Conservation (phyloP, 108 stramenopile species). For the Nitzschia inconspicua region DNA sequence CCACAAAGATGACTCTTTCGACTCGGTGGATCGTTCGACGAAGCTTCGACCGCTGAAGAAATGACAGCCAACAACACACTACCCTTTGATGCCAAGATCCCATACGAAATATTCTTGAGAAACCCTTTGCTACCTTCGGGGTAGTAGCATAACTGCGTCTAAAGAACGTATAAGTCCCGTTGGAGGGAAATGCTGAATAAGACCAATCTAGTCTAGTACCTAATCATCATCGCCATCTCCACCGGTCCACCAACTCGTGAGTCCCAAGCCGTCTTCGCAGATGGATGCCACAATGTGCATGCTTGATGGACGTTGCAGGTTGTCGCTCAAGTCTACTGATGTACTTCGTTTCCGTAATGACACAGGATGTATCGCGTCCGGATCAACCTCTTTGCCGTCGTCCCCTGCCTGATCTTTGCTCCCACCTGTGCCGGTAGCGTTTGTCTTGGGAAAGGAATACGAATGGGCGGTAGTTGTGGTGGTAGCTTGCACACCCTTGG, state of each 20-base stretch:
- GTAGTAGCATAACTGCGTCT: no score
- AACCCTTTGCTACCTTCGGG: no score
- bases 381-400: background rate
- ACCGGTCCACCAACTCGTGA: slow-evolving; percentile 75
- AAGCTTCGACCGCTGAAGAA: no score
- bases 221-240: slow-evolving; percentile 51
- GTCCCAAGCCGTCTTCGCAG: slow-evolving; percentile 83
- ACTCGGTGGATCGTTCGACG: no score
- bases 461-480: slow-evolving; percentile 58
- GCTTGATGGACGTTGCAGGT: slow-evolving; percentile 47
- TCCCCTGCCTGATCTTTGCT: background rate
- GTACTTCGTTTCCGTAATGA: slow-evolving; percentile 66
- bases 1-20: no score
- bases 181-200: no score
- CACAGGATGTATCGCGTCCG: slow-evolving; percentile 8
- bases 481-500: slow-evolving; percentile 81
- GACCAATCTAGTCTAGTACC: no score
- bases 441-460: slow-evolving; percentile 5
- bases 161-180: no score
- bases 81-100: no score
- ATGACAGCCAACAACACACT: no score
- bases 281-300: slow-evolving; percentile 86
- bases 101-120: no score
- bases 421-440: no score
- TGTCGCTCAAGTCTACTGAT: slow-evolving; percentile 69